A percentile compares a stretch with the other conserved stretches of the same genome.
phyloP scores from a whole-genome alignment of 495 filamentous ascomycete species.

The Tuber borchii region DNA sequence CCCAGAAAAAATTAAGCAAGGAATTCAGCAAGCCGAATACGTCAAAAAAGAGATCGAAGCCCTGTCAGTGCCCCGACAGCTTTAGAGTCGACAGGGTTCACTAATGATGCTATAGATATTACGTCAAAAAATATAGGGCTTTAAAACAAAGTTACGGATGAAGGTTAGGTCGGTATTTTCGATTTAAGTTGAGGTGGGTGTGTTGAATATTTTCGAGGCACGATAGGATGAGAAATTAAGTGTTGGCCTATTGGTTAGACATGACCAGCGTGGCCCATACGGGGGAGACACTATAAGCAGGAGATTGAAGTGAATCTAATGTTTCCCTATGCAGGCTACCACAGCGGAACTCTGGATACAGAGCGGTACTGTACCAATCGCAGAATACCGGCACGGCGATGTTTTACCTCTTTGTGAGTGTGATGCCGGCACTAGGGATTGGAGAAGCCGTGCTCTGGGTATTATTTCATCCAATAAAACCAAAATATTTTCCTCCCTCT shows the following conservation, averaged over 20 bases:
- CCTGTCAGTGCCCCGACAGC: conserved; percentile 58
- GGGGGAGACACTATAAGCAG: neutral
- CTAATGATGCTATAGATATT: conserved; percentile 59
- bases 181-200: neutral
- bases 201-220: neutral
- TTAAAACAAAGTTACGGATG: conserved; percentile 75
- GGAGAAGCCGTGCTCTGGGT: neutral
- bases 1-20: conserved; percentile 65
- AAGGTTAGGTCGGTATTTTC: neutral
- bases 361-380: neutral
- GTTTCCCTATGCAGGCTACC: neutral
- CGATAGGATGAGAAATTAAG: neutral
- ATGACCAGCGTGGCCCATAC: neutral
- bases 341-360: neutral
- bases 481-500: neutral
- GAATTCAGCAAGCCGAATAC: conserved; percentile 71
- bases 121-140: conserved; percentile 86
- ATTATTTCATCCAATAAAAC: neutral
- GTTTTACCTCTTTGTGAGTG: neutral
- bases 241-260: neutral
- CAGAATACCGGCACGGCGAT: neutral
- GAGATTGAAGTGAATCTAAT: neutral
- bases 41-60: conserved; percentile 93
- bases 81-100: conserved; percentile 1
- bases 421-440: neutral